Conservation (phyloP, 164 flowering plant species). For the Vitis riparia region DNA sequence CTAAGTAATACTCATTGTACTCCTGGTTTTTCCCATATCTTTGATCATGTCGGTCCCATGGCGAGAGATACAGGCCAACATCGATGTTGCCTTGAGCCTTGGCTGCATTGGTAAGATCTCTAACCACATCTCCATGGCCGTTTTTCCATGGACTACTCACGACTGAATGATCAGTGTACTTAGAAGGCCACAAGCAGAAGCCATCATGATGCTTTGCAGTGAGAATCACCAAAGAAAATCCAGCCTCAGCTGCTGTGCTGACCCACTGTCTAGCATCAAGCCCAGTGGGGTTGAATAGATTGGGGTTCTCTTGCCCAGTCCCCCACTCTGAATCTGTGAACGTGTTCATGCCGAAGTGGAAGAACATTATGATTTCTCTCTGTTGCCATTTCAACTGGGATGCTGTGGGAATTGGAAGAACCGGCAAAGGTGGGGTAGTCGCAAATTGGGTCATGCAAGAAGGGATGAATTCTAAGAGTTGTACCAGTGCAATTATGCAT, state of each 20-base stretch:
- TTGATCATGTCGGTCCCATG: constrained; percentile 92
- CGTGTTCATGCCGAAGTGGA: constrained; percentile 92
- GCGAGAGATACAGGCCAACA: constrained; percentile 81
- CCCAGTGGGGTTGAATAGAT: constrained; percentile 60
- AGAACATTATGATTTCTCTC: constrained; percentile 82
- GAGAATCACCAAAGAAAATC: constrained; percentile 65
- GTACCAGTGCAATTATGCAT: constrained; percentile 1
- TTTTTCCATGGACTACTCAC: constrained; percentile 60
- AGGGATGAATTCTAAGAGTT: background rate
- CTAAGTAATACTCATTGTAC: constrained; percentile 86
- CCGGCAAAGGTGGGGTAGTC: constrained; percentile 75
- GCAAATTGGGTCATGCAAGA: constrained; percentile 9
- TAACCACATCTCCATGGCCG: constrained; percentile 82
- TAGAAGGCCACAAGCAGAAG: constrained; percentile 91
- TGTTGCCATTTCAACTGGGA: constrained; percentile 93
- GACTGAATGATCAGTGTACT: constrained; percentile 83
- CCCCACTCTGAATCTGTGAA: constrained; percentile 95
- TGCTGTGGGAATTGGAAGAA: constrained; percentile 72
- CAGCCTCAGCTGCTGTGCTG: constrained; percentile 46
- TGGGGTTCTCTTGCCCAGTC: constrained; percentile 72
- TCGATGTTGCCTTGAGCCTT: constrained; percentile 48
- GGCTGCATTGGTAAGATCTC: constrained; percentile 63
- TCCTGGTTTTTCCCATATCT: constrained; percentile 58
- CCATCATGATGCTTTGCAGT: constrained; percentile 98
- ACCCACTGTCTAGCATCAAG: constrained; percentile 80